Evolutionary conservation across 345 rosid species (phyloP), one percentile per base, ranked within the genome.

Genomic region (Eucalyptus caleyi): DNA sequence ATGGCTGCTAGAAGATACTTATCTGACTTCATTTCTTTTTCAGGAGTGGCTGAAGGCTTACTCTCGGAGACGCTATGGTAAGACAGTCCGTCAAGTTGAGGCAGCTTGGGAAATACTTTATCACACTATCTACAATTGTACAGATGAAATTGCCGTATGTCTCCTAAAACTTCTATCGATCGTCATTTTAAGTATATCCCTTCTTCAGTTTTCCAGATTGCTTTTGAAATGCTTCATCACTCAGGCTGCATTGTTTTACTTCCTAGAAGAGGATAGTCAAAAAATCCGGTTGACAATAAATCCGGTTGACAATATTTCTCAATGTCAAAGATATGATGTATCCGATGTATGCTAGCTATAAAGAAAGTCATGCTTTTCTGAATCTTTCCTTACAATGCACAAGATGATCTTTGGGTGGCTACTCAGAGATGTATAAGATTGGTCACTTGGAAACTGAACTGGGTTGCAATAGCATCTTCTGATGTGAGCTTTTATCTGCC

Each of bases 31-130:
- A 77, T 40, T 77, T 69, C 56, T 88, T 89, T 88, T 92, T 88
- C 83, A 97, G 99, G 94, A 96, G 88, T 97, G 99, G 99, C 89
- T 97, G 91, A 95, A 96, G 94, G 92, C 93, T 69, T 97, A 97
- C 89, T 91, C 97, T 89, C 94, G 44, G 69, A 93, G 99, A 92
- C 94, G 99, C 49, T 97, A 97, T 92, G 98, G 98, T 91, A 96
- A 96, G 94, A 92, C 92, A 87, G 94, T 94, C 92, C 90, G 26
- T 91, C 91, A 92, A 87, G 90, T 91, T 45, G 94, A 94, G 91
- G 94, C 94, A 65, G 98, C 99, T 86, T 97, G 99, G 99, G 91
- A 95, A 86, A 95, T 96, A 91, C 96, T 97, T 32, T 93, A 95
- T 92, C 95, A 44, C 93, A 96, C 99, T 44, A 87, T 97, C 90